Evolutionary conservation across 2,329 filamentous ascomycete genomes (phyloP), one percentile per base, ranked within the genome.

Genomic region (Penicillium sp.): DNA sequence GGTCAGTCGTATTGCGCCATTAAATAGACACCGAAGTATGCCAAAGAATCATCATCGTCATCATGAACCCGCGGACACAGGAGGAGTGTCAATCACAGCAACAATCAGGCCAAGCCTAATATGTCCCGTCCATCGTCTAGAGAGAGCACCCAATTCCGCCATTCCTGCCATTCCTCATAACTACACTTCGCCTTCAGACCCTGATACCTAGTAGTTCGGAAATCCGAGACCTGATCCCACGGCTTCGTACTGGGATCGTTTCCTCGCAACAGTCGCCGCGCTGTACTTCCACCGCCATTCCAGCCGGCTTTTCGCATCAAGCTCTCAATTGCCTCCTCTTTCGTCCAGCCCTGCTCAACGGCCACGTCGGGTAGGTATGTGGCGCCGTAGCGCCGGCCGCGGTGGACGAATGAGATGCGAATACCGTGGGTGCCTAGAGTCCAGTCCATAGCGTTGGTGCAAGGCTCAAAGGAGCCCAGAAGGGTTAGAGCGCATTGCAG

Each of bases 271-370:
- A 74, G 55, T 41, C 68, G 60, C 45, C 68, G 64, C 8, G 68
- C 60, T 32, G 67, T 54, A 37, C 65, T 62, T 13, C 66, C 56
- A 5, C 60, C 72, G 1, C 89, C 89, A 47, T 78, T 78, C 90
- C 90, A 98, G 1, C 93, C 93, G 0, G 90, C 90, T 76, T 98
- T 98, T 49, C 88, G 79, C 85, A 96, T 93, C 63, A 97, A 72
- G 69, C 87, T 94, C 44, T 89, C 78, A 2, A 98, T 69, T 0
- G 91, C 87, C 76, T 97, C 88, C 65, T 97, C 90, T 69, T 93
- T 90, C 9, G 80, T 87, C 93, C 93, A 98, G 13, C 88, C 90
- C 67, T 97, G 93, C 74, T 98, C 93, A 1, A 79, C 74, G 8
- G 91, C 86, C 5, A 98, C 89, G 64, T 96, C 88, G 0, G 93